Conservation (phyloP, 352 stramenopile genomes). For the Phytopythium oedochilum region DNA sequence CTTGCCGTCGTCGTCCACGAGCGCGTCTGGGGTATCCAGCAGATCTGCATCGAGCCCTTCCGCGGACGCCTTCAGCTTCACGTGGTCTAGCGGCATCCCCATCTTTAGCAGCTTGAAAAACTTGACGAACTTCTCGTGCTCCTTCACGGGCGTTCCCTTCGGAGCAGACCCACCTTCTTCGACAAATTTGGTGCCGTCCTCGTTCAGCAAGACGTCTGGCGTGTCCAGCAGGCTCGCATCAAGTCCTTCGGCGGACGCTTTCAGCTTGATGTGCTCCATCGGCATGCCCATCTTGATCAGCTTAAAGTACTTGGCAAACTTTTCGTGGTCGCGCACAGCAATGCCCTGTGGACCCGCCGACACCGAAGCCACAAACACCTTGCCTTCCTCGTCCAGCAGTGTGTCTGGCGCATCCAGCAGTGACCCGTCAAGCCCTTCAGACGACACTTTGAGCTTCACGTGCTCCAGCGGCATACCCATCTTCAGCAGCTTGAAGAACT, state of each 20-base stretch:
- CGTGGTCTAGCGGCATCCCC: conserved; percentile 76
- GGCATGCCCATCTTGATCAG: conserved; percentile 89
- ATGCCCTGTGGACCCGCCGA: conserved; percentile 15
- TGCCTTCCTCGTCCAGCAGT: conserved; percentile 47
- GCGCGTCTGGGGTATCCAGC: conserved; percentile 62
- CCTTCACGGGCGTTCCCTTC: conserved; percentile 44
- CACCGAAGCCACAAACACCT: conserved; percentile 24
- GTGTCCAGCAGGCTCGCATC: conserved; percentile 47
- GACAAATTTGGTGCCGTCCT: conserved; percentile 42
- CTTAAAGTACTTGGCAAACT: conserved; percentile 95
- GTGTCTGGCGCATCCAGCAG: conserved; percentile 57
- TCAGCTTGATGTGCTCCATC: conserved; percentile 88
- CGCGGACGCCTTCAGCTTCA: conserved; percentile 64
- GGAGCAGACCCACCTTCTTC: background rate
- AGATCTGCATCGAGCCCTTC: conserved; percentile 88
- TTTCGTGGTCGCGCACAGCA: conserved; percentile 23
- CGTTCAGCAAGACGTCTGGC: conserved; percentile 47
- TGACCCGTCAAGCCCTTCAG: conserved; percentile 38
- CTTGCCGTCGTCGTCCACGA: conserved; percentile 59
- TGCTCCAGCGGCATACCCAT: conserved; percentile 75
- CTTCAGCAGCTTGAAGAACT: conserved; percentile 81
- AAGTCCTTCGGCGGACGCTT: conserved; percentile 59
- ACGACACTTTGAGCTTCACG: conserved; percentile 62
- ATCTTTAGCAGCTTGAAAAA: conserved; percentile 83
- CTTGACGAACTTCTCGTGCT: conserved; percentile 70